These are phyloP conservation scores for Ormosia emarginata DNA, from an alignment of 306 rosid genomes.

Conservation along the genomic window DNA sequence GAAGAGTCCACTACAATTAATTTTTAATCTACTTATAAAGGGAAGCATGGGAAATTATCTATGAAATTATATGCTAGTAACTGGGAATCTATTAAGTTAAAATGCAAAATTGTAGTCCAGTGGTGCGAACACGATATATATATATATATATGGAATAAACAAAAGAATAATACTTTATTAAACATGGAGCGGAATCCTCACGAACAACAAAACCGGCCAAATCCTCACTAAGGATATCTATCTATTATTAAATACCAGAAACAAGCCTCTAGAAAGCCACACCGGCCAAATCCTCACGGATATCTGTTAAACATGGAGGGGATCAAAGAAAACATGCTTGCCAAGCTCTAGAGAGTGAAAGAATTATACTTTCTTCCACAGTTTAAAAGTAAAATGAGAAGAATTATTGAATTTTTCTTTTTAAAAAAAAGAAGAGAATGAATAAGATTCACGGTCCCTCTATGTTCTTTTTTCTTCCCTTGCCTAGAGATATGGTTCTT, in stretches of 20 bases:
- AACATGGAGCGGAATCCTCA: too few species aligned
- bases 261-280: too few species aligned
- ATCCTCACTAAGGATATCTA: too few species aligned
- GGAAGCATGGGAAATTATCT: not conserved
- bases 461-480: not conserved
- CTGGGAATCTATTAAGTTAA: too few species aligned
- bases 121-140: not conserved
- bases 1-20: too few species aligned
- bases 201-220: too few species aligned
- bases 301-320: too few species aligned
- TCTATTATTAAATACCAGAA: too few species aligned
- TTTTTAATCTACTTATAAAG: not conserved
- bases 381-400: not conserved
- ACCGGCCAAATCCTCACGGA: too few species aligned
- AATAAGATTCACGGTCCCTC: not conserved
- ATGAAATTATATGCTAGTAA: not conserved
- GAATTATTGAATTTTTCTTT: not conserved
- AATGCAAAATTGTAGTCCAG: not conserved
- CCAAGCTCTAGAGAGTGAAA: too few species aligned
- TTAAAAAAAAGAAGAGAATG: not conserved
- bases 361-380: not conserved
- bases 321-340: too few species aligned
- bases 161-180: not conserved
- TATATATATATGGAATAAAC: not conserved
- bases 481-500: not conserved